phyloP scores from a whole-genome alignment of 148 eudicot species.

The Spergularia marina region DNA sequence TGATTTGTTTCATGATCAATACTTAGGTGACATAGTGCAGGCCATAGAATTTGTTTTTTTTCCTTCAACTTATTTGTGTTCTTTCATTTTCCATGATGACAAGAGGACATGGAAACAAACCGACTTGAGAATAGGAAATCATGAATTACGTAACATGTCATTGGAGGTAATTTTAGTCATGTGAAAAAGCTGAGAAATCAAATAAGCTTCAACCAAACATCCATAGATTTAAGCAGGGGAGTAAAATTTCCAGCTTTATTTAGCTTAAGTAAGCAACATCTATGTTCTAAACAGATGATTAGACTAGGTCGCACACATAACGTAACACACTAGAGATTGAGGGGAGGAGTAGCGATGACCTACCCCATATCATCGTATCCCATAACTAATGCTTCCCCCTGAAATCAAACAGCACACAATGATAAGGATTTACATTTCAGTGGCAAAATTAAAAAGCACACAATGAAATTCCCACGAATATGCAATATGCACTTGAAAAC shows the following conservation, averaged over 20 bases:
- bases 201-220: not conserved
- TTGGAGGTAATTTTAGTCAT: no score
- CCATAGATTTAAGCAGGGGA: not conserved
- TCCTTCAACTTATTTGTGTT: no score
- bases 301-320: not conserved
- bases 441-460: no score
- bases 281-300: not conserved
- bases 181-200: no score
- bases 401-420: constrained; percentile 28
- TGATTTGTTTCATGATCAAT: no score
- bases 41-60: no score
- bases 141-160: no score
- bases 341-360: constrained; percentile 22
- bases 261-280: not conserved
- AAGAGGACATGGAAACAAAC: no score
- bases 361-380: constrained; percentile 99
- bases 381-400: constrained; percentile 97
- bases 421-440: not conserved
- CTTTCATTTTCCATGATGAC: no score
- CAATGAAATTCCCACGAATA: not conserved
- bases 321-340: constrained; percentile 7
- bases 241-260: not conserved
- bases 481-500: not conserved
- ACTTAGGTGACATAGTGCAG: no score
- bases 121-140: no score